Percentiles rank a stretch among this genome's conserved stretches.
phyloP scores from a whole-genome alignment of 2,329 filamentous ascomycete species.

The Aspergillus fijiensis region DNA sequence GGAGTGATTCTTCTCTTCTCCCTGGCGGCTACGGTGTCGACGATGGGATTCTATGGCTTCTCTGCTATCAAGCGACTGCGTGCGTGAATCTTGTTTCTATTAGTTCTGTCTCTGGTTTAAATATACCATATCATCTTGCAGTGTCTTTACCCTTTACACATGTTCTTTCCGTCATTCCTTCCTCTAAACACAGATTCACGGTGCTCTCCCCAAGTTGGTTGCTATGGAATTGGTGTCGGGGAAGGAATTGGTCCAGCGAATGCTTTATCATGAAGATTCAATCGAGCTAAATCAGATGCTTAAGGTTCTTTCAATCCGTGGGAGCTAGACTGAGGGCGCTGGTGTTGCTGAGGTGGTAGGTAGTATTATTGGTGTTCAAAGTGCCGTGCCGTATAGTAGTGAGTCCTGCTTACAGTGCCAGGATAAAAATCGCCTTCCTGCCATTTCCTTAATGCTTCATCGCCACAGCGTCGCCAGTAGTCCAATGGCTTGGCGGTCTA shows the following conservation, averaged over 20 bases:
- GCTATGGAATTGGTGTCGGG: background rate
- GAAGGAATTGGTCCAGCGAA: background rate
- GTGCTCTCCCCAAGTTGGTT: background rate
- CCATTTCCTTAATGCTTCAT: background rate
- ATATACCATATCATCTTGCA: background rate
- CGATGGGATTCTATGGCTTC: slow-evolving; percentile 28
- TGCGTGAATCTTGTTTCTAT: background rate
- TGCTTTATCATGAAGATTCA: background rate
- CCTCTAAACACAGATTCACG: too few species aligned
- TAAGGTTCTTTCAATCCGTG: too few species aligned
- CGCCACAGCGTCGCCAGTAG: background rate
- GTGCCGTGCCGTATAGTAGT: too few species aligned
- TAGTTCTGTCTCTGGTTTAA: background rate
- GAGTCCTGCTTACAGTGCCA: background rate
- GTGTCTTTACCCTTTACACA: background rate
- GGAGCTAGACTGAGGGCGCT: background rate
- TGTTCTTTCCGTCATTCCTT: background rate
- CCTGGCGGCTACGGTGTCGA: slow-evolving; percentile 22
- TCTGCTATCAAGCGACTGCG: slow-evolving; percentile 16
- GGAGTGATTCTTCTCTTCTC: slow-evolving; percentile 24
- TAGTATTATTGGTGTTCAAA: background rate
- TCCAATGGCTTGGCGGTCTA: background rate
- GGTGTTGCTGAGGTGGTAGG: background rate
- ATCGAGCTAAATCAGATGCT: too few species aligned
- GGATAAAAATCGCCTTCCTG: background rate